A percentile compares a stretch with the other conserved stretches of the same genome.
phyloP scores from a whole-genome alignment of 2,329 filamentous ascomycete genomes.

The Parastagonospora nodorum region DNA sequence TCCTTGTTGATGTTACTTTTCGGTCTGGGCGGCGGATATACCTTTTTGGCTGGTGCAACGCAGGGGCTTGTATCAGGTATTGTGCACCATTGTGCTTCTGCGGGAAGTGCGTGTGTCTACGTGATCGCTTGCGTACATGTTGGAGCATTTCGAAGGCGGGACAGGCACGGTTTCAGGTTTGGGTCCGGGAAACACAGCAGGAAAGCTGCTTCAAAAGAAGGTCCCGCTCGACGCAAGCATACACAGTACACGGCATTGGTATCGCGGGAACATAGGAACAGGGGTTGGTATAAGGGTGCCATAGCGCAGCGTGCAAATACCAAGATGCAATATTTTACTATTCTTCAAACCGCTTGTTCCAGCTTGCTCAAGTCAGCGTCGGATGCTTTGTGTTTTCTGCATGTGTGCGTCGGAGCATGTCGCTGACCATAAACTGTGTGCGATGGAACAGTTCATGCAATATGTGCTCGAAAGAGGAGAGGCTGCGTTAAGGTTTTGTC shows the following conservation, averaged over 20 bases:
- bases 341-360: constrained; percentile 5
- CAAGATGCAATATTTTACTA: constrained; percentile 16
- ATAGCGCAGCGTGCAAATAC: constrained; percentile 15
- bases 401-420: constrained; percentile 12
- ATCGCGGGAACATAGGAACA: constrained; percentile 5
- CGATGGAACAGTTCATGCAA: constrained; percentile 20
- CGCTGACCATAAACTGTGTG: constrained; percentile 11
- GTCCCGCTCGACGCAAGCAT: not conserved
- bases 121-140: constrained; percentile 12
- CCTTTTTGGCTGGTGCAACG: constrained; percentile 34
- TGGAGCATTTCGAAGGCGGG: constrained; percentile 2
- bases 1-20: constrained; percentile 9
- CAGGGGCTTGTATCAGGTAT: constrained; percentile 30
- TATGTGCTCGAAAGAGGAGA: constrained; percentile 31
- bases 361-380: not conserved
- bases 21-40: constrained; percentile 38
- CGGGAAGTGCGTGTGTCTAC: constrained; percentile 3
- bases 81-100: constrained; percentile 3
- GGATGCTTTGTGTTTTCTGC: constrained; percentile 1
- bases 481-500: constrained; percentile 38
- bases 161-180: constrained; percentile 7
- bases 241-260: constrained; percentile 8
- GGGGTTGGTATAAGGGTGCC: constrained; percentile 13
- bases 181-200: constrained; percentile 1
- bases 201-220: constrained; percentile 2